These are phyloP conservation scores for Lactifluus echinatus DNA, from an alignment of 768 basidiomycete genomes.

Conservation along the genomic window DNA sequence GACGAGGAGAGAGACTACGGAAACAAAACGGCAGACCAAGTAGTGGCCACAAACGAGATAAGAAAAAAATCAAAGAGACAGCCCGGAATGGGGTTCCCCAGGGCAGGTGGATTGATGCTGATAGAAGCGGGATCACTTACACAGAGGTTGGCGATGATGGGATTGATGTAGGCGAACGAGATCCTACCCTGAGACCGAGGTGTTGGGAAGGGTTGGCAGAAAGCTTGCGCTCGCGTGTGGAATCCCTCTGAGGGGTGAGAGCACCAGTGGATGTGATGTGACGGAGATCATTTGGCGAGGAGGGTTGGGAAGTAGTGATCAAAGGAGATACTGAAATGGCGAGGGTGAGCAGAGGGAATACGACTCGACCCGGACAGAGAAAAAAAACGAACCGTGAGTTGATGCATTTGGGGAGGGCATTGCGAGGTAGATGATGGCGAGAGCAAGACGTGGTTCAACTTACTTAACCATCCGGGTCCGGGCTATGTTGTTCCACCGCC, in stretches of 20 bases:
- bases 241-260: conserved; percentile 34
- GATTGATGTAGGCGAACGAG: conserved; percentile 63
- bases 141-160: conserved; percentile 75
- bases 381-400: background rate
- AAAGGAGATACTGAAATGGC: conserved; percentile 14
- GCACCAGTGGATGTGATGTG: conserved; percentile 46
- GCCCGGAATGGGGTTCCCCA: background rate
- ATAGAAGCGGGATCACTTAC: conserved; percentile 34
- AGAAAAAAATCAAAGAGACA: background rate
- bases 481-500: too few relatives aligned
- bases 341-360: background rate
- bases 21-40: background rate
- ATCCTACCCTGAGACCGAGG: conserved; percentile 43
- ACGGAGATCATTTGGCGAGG: conserved; percentile 37
- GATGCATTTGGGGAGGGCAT: conserved; percentile 15
- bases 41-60: background rate
- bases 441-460: too few relatives aligned
- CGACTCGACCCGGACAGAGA: too few relatives aligned
- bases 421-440: too few relatives aligned
- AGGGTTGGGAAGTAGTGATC: conserved; percentile 9
- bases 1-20: background rate
- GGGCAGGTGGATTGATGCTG: background rate
- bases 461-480: too few relatives aligned
- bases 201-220: conserved; percentile 42
- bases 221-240: conserved; percentile 29